Base-by-base conservation (phyloP, 2,329 filamentous ascomycete species). In the Colletotrichum simmondsii region DNA sequence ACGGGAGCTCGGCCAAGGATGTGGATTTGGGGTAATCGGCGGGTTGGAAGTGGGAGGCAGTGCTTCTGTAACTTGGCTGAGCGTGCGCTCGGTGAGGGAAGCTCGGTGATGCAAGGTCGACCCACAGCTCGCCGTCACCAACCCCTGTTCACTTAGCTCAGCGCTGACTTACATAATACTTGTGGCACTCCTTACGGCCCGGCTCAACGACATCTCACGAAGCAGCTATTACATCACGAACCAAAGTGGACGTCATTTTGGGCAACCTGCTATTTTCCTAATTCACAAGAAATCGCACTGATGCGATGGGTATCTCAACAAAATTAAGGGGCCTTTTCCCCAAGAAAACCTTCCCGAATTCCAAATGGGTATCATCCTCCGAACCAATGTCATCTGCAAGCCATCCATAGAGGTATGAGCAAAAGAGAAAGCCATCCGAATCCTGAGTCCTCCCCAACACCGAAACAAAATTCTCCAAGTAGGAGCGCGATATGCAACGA, bases 61-160 rank as follows among this genome's bases (percentile, higher is more conserved):
- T 72, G 69, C 65, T 61, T 67, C 56, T 69, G 70, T 60, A 65
- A 72, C 69, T 59, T 52, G 70, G 52, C 59, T 63, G 69, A 64
- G 53, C 65, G 70, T 70, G 68, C 63, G 71, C 71, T 71, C 71
- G 56, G 62, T 65, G 62, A 65, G 53, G 42, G 61, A 54, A 30
- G 22, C 62, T 65, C 62, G 52, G 71, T 73, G 71, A 73, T 71
- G 71, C 56, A 61, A 58, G 61, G 53, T 26, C 37, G 71, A 35
- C 22, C 71, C 71, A 65, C 61, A 61, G 8, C 2, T 24, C 12
- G 49, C 19, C 19, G 22, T 61, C 24, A 30, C 60, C 56, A 60
- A 56, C 14, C 66, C 71, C 56, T 61, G 35, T 24, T 16, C 19
- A 61, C 66, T 72, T 72, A 72, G 71, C 60, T 72, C 53, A 69